phyloP scores from a whole-genome alignment of 176 grass and related monocot species.

The Bothriochloa decipiens region DNA sequence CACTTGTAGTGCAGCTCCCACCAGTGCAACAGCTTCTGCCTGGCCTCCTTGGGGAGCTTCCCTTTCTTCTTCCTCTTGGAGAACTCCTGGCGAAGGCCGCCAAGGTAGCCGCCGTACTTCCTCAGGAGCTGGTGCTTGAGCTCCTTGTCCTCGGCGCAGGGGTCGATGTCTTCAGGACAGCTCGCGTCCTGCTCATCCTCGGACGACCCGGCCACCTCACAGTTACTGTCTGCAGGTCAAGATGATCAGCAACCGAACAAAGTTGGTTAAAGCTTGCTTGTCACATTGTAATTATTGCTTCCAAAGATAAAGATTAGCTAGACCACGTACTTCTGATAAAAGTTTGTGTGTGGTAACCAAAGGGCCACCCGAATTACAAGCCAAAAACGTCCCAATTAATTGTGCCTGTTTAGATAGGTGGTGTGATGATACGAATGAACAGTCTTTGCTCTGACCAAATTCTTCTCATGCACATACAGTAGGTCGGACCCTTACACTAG shows the following conservation, averaged over 20 bases:
- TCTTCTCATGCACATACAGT: not conserved
- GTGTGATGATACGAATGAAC: conserved; percentile 8
- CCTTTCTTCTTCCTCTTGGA: conserved; percentile 92
- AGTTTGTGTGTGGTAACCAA: not conserved
- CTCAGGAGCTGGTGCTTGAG: conserved; percentile 80
- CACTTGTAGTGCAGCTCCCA: conserved; percentile 97
- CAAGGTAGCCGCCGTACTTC: conserved; percentile 81
- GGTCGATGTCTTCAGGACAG: conserved; percentile 60
- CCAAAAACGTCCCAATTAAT: not conserved
- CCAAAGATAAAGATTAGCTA: not conserved
- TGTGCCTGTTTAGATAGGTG: not conserved
- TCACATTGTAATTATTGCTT: not conserved
- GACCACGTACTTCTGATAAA: not conserved
- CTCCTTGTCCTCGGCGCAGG: conserved; percentile 71
- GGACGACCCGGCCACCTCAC: conserved; percentile 59
- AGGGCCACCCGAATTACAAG: not conserved
- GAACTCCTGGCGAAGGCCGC: conserved; percentile 76
- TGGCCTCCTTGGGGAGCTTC: conserved; percentile 90
- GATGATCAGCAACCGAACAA: not conserved
- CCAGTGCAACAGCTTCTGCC: conserved; percentile 83
- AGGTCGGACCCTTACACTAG: too few relatives aligned
- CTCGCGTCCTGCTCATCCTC: conserved; percentile 80
- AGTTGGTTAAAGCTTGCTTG: not conserved
- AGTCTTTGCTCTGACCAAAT: not conserved
- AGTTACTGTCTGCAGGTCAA: conserved; percentile 47